A percentile compares a stretch with the other conserved stretches of the same genome.
Conservation (phyloP, 2,329 filamentous ascomycete species). For the Tolypocladium tundrense region DNA sequence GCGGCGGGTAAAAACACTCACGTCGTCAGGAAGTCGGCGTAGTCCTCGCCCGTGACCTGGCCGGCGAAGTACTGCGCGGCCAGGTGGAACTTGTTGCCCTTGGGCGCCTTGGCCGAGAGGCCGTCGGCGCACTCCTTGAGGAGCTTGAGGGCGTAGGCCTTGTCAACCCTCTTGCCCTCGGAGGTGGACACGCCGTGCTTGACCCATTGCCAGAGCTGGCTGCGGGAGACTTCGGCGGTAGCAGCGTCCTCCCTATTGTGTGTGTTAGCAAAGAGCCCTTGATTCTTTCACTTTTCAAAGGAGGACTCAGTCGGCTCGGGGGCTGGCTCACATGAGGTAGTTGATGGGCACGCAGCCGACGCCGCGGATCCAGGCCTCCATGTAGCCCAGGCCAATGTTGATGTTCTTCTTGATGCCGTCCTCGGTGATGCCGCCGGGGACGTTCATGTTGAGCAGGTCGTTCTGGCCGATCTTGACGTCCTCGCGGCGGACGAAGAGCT, state of each 20-base stretch:
- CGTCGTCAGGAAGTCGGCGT: conserved; percentile 88
- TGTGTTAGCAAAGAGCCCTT: neutral
- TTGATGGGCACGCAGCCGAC: conserved; percentile 96
- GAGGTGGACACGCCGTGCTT: conserved; percentile 62
- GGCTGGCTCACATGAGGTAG: conserved; percentile 63
- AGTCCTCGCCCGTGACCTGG: conserved; percentile 95
- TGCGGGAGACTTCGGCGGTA: conserved; percentile 89
- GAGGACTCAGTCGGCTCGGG: neutral
- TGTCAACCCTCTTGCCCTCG: conserved; percentile 88
- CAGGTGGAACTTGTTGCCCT: conserved; percentile 85
- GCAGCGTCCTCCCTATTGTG: conserved; percentile 71
- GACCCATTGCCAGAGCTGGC: conserved; percentile 95
- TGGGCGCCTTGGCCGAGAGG: conserved; percentile 62
- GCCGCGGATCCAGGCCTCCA: conserved; percentile 96
- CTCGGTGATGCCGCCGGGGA: conserved; percentile 85
- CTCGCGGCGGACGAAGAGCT: conserved; percentile 82
- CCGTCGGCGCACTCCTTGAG: conserved; percentile 77
- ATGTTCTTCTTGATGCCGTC: conserved; percentile 96
- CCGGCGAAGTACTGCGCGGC: conserved; percentile 86
- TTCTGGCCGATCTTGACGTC: conserved; percentile 79
- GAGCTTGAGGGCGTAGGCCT: conserved; percentile 77
- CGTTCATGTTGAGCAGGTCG: conserved; percentile 96
- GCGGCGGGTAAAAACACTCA: conserved; percentile 38
- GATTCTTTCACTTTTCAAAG: neutral
- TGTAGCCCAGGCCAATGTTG: conserved; percentile 92